Conservation (phyloP, 1,139 yeast species). For the Nakaseomyces sp. region DNA sequence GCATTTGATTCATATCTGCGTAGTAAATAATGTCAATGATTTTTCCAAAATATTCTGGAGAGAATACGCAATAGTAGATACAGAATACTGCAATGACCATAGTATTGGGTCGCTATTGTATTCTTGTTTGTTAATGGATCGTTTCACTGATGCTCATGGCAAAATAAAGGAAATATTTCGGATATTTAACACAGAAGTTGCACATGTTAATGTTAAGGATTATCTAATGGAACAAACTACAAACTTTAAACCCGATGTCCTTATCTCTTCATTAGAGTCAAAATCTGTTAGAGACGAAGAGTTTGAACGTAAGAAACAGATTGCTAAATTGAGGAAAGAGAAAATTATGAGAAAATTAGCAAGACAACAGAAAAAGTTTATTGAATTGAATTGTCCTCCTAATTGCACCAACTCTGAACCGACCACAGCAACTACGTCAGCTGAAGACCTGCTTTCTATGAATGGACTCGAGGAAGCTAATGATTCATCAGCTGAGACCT, state of each 20-base stretch:
- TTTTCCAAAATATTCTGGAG: conserved; percentile 31
- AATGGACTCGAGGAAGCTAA: conserved; percentile 36
- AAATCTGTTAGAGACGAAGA: conserved; percentile 32
- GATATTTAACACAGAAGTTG: conserved; percentile 30
- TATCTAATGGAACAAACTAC: conserved; percentile 31
- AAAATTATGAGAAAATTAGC: conserved; percentile 71
- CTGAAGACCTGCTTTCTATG: conserved; percentile 30
- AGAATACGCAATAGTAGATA: conserved; percentile 32
- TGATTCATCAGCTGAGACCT: conserved; percentile 71
- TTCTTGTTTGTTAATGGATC: conserved; percentile 36
- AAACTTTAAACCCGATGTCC: conserved; percentile 25
- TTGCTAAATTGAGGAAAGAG: conserved; percentile 65
- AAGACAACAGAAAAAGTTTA: conserved; percentile 66
- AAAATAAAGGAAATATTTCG: conserved; percentile 49
- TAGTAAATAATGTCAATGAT: conserved; percentile 28
- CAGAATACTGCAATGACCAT: conserved; percentile 36
- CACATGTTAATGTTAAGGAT: conserved; percentile 27
- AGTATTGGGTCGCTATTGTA: conserved; percentile 42
- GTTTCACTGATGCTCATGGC: conserved; percentile 38
- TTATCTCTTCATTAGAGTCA: conserved; percentile 19
- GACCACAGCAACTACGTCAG: conserved; percentile 30
- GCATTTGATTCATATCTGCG: conserved; percentile 61
- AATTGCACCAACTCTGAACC: conserved; percentile 31
- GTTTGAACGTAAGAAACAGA: conserved; percentile 50
- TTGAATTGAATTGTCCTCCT: conserved; percentile 36